Evolutionary conservation across 257 asterid species (phyloP).

Genomic region (Rubia yunnanensis): DNA sequence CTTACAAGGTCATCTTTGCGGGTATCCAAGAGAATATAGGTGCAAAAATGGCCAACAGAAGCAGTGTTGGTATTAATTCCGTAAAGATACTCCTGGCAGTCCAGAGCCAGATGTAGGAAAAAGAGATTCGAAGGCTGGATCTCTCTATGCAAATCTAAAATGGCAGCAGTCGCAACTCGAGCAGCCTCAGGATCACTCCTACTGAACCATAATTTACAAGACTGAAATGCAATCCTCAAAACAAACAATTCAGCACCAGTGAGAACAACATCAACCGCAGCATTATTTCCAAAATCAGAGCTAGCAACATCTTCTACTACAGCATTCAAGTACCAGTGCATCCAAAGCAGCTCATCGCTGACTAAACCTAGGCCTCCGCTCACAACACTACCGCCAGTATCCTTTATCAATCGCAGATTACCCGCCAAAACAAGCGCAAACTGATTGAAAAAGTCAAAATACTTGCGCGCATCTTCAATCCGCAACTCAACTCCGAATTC

Average conservation of each 20-base stretch:
- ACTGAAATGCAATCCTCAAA: neutral
- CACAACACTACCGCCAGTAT: too few relatives aligned
- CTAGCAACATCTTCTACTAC: too few relatives aligned
- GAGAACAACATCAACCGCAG: neutral
- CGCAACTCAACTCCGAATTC: too few relatives aligned
- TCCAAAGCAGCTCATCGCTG: too few relatives aligned
- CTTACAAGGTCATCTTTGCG: neutral
- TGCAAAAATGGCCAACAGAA: neutral
- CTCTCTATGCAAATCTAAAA: neutral
- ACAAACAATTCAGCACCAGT: neutral
- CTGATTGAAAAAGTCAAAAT: neutral
- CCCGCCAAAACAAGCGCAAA: neutral
- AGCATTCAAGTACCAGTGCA: too few relatives aligned
- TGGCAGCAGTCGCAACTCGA: too few relatives aligned
- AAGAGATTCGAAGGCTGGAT: neutral
- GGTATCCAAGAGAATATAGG: neutral
- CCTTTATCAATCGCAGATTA: neutral
- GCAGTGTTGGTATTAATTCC: too few relatives aligned
- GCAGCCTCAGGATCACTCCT: neutral
- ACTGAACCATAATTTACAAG: slow-evolving; percentile 3
- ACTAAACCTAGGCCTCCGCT: too few relatives aligned
- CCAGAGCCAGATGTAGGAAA: neutral
- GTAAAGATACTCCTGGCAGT: neutral
- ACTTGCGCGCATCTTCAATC: neutral
- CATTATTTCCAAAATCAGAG: too few relatives aligned